Percentiles rank a stretch among this genome's conserved stretches.
Evolutionary conservation across 2,329 filamentous ascomycete genomes (phyloP).

Genomic region (Aspergillus fumigatus): DNA sequence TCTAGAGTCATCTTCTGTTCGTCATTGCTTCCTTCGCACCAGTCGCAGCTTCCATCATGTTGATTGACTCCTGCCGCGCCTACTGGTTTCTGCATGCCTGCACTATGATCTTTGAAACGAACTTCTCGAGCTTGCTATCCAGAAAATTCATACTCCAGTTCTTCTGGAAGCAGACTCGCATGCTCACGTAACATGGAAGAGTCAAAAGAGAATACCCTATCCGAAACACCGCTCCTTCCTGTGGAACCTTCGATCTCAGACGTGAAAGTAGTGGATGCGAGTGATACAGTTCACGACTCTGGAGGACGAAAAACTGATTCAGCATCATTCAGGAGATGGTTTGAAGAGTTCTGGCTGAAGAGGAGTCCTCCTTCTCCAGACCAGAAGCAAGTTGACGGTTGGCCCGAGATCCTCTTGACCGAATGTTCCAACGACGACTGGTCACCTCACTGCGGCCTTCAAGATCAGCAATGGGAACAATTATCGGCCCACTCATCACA

Average conservation of each 20-base stretch:
- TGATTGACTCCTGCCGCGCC: not conserved
- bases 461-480: constrained; percentile 49
- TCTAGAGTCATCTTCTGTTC: not conserved
- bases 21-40: not conserved
- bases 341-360: constrained; percentile 32
- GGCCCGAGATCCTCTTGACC: constrained; percentile 25
- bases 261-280: constrained; percentile 2
- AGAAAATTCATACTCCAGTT: not conserved
- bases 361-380: constrained; percentile 17
- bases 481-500: constrained; percentile 76
- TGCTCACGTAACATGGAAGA: constrained; percentile 6
- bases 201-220: constrained; percentile 7
- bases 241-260: constrained; percentile 1
- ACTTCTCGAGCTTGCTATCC: too few species aligned
- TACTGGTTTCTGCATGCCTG: not conserved
- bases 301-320: not conserved
- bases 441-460: constrained; percentile 16
- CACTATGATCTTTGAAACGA: not conserved
- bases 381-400: constrained; percentile 34
- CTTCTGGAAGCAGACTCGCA: not conserved
- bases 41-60: not conserved
- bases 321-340: constrained; percentile 36
- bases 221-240: not conserved
- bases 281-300: not conserved
- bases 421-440: constrained; percentile 12